These are phyloP conservation scores for Pseudopyrenochaeta lycopersici DNA, from an alignment of 2,329 filamentous ascomycete species.

Conservation along the genomic window DNA sequence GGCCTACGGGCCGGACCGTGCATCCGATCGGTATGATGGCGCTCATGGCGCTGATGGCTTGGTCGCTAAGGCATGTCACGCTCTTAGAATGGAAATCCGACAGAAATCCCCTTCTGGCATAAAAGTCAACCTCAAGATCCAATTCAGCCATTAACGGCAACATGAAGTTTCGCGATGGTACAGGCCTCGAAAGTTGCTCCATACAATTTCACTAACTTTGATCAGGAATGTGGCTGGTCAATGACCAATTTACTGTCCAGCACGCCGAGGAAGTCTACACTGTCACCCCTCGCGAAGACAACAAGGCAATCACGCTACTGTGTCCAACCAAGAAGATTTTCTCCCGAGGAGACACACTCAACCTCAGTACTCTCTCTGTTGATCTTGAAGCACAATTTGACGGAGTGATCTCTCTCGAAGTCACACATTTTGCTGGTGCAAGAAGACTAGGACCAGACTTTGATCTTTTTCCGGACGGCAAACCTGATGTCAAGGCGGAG, in stretches of 20 bases:
- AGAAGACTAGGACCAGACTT: constrained; percentile 64
- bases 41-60: neutral
- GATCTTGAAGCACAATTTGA: constrained; percentile 67
- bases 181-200: constrained; percentile 11
- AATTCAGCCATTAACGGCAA: constrained; percentile 8
- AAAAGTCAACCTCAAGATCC: neutral
- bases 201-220: constrained; percentile 15
- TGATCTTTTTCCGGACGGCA: constrained; percentile 65
- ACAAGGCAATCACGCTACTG: constrained; percentile 62
- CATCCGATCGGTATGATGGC: constrained; percentile 18
- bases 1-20: constrained; percentile 27
- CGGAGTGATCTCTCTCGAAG: constrained; percentile 68
- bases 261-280: constrained; percentile 73
- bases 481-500: constrained; percentile 49
- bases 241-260: constrained; percentile 67
- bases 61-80: neutral
- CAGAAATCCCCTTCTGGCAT: neutral
- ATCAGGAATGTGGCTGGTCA: constrained; percentile 70
- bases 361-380: constrained; percentile 64
- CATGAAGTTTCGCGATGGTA: constrained; percentile 71
- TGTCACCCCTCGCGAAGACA: constrained; percentile 55
- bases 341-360: constrained; percentile 64
- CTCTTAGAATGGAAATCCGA: neutral
- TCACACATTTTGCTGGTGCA: constrained; percentile 66
- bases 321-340: constrained; percentile 67